A percentile compares a stretch with the other conserved stretches of the same genome.
Evolutionary conservation across 1,284 basidiomycete species (phyloP).

Genomic region (Fomes fomentarius): DNA sequence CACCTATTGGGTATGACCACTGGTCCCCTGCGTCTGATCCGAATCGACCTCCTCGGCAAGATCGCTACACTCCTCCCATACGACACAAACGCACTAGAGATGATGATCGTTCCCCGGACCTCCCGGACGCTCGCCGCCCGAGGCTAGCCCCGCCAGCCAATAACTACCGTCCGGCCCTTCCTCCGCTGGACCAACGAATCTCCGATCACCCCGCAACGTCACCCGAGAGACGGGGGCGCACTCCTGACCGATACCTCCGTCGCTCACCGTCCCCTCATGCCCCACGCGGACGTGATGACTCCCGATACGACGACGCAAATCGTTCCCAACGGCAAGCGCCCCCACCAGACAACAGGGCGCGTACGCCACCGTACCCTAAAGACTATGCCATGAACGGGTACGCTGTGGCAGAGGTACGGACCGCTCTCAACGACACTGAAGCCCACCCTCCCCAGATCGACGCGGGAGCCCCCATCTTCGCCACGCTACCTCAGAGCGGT

Average conservation of each 20-base stretch:
- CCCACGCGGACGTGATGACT: not conserved
- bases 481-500: not conserved
- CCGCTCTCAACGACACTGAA: conserved; percentile 9
- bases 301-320: not conserved
- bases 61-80: conserved; percentile 1
- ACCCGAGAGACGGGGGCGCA: not conserved
- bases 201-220: not conserved
- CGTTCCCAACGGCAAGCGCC: not conserved
- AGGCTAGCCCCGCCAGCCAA: not conserved
- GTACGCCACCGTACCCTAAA: not conserved
- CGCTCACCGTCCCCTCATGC: not conserved
- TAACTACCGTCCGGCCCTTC: not conserved
- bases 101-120: not conserved
- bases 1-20: not conserved
- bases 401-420: conserved; percentile 7
- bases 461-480: not conserved
- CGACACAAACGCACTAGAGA: conserved; percentile 9
- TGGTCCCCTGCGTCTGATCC: conserved; percentile 5
- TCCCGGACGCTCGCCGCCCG: not conserved
- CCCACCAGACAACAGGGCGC: not conserved
- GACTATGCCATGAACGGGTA: conserved; percentile 9
- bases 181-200: not conserved
- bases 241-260: not conserved
- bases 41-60: not conserved
- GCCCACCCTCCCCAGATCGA: conserved; percentile 12